phyloP scores from a whole-genome alignment of 1,284 basidiomycete species.

The Moesziomyces globuligerus region DNA sequence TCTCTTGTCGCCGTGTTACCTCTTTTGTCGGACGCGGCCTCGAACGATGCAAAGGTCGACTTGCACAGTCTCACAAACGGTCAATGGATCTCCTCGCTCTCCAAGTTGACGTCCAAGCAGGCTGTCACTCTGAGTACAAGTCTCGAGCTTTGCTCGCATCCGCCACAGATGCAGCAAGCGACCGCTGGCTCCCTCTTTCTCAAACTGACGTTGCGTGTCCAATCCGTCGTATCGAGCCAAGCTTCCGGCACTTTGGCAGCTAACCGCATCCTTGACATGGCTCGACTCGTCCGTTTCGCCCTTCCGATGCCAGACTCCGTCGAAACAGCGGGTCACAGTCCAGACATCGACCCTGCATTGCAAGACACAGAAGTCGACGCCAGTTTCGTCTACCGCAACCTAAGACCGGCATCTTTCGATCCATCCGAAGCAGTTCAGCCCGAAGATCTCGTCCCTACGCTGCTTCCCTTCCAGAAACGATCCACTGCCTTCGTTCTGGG shows the following conservation, averaged over 20 bases:
- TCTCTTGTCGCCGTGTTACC: slow-evolving; percentile 18
- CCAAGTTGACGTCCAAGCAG: background rate
- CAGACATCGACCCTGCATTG: too few relatives aligned
- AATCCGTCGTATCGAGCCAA: slow-evolving; percentile 3
- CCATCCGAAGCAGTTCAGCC: slow-evolving; percentile 43
- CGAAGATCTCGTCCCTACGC: slow-evolving; percentile 34
- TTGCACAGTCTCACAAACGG: slow-evolving; percentile 33
- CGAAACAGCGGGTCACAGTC: background rate
- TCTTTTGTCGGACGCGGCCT: background rate
- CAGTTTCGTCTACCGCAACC: slow-evolving; percentile 47
- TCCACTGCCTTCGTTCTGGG: slow-evolving; percentile 57
- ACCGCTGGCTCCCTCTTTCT: slow-evolving; percentile 34
- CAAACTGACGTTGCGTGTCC: slow-evolving; percentile 19
- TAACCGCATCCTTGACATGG: slow-evolving; percentile 32
- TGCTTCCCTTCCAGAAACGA: slow-evolving; percentile 61
- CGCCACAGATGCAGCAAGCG: slow-evolving; percentile 7
- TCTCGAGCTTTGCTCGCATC: slow-evolving; percentile 11
- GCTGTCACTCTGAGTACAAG: background rate
- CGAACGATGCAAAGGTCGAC: background rate
- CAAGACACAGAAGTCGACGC: slow-evolving; percentile 24
- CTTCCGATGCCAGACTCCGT: slow-evolving; percentile 10
- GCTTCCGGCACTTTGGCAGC: slow-evolving; percentile 3
- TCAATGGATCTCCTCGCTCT: slow-evolving; percentile 26
- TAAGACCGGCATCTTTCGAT: slow-evolving; percentile 26
- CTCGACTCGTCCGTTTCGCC: slow-evolving; percentile 32